Evolutionary conservation across 257 asterid genomes (phyloP), one percentile per base, ranked within the genome.

Genomic region (Orobanche coerulescens): DNA sequence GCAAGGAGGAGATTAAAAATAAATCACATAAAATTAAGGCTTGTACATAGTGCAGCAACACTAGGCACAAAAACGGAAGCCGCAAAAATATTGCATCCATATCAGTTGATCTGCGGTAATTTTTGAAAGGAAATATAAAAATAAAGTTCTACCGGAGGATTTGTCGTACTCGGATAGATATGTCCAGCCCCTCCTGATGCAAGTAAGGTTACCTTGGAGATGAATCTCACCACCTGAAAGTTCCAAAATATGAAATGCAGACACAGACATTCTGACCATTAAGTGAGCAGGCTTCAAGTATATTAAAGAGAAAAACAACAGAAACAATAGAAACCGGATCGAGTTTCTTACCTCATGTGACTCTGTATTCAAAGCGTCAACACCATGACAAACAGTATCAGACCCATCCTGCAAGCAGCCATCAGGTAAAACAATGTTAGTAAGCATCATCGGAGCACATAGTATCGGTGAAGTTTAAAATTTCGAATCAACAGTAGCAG

Each of bases 131-230:
- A 50, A 59, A 60, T 72, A 31, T 44, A 67, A n/a, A 61, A 39
- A 19, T 22, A 61, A 57, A 52, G 24, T 24, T 72, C 51, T 81
- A 93, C 99, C 77, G 66, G 90, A 60, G 99, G 99, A 78, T 93
- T 93, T 37, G 99, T 93, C 10, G 99, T 93, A 63, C 79, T 84
- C 24, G 99, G 99, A 68, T 93, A 93, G 61, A 89, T 85, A 81
- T 93, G 99, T 37, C 99, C 99, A 72, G 97, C 97, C 60, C 99
- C 99, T 65, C 99, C 97, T 26, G 99, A 89, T 62, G 99, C 99
- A 58, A 93, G 95, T 68, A 89, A 78, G 52, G 94, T 83, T 52
- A 80, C 95, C 81, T 84, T 93, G 54, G 99, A 86, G 66, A 93
- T 79, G 73, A 93, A 89, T 67, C 99, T 80, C 28, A 87, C 94